Evolutionary conservation across 2,329 filamentous ascomycete genomes (phyloP).

Genomic region (Colletotrichum godetiae): DNA sequence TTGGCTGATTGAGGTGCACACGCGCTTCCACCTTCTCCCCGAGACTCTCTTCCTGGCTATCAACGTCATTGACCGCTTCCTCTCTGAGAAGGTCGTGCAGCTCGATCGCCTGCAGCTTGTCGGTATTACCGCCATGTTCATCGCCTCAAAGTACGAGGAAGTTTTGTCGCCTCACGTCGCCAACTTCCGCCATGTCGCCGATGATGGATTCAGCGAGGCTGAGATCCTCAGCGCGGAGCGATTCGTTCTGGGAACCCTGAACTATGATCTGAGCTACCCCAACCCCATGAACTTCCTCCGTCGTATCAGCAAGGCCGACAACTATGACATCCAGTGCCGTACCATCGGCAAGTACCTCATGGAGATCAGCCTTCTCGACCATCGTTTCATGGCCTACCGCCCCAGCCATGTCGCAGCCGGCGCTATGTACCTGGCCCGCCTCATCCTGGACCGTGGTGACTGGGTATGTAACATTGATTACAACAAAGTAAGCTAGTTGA

Average conservation of each 20-base stretch:
- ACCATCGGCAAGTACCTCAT: conserved; percentile 98
- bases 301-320: conserved; percentile 98
- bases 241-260: conserved; percentile 88
- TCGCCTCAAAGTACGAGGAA: conserved; percentile 98
- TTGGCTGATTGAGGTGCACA: conserved; percentile 99
- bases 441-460: conserved; percentile 89
- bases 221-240: conserved; percentile 98
- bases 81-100: conserved; percentile 94
- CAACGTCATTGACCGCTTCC: conserved; percentile 98
- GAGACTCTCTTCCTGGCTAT: conserved; percentile 97
- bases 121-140: conserved; percentile 99
- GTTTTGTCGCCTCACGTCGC: conserved; percentile 95
- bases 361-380: conserved; percentile 95
- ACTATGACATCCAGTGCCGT: conserved; percentile 98
- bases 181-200: conserved; percentile 97
- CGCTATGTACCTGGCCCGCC: conserved; percentile 92
- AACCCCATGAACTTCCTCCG: conserved; percentile 99
- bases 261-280: conserved; percentile 98
- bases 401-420: conserved; percentile 92
- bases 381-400: conserved; percentile 90
- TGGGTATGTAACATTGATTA: conserved; percentile 74
- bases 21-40: conserved; percentile 92
- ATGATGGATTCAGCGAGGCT: conserved; percentile 93
- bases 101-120: conserved; percentile 96
- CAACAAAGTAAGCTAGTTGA: conserved; percentile 34